Evolutionary conservation across 441 rosid genomes (phyloP), one percentile per base, ranked within the genome.

Genomic region (Kokia cookei): DNA sequence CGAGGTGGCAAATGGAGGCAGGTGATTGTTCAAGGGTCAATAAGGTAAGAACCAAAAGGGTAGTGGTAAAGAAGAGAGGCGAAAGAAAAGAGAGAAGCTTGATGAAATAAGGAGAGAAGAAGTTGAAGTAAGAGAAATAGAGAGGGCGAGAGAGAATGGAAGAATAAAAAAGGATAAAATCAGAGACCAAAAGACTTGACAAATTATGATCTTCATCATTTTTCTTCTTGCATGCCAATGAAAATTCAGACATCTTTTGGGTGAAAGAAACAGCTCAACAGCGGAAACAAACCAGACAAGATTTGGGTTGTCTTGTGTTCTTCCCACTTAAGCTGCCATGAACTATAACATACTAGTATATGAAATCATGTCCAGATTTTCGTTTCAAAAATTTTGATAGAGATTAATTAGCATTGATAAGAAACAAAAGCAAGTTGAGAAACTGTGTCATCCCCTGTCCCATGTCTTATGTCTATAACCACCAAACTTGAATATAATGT

Each of bases 1-100:
- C 83, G 6, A 32, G 37, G 37, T 2, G 80, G 74, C 3, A 75
- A 37, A 42, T 69, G 74, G n/a, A 51, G 11, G 29, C 77, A 54
- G 8, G 12, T 5, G 17, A 2, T 27, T 11, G 83, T 73, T 84
- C 80, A 60, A 85, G 43, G 50, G 89, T 84, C 64, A 90, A 72
- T 24, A 89, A 83, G 15, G 93, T 79, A 0, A 89, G 86, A 74
- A 91, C 85, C 51, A 89, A 73, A 65, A 95, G 93, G 58, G 88
- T 83, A 40, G 97, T 88, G 55, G 97, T 90, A 68, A 87, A 45
- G 71, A 93, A 82, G 69, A 91, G 92, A 61, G 98, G 97, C 47
- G 94, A 90, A 15, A 91, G 93, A 48, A 85, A 89, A 63, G 94
- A 88, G 40, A 88, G 80, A 73, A 91, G 82, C 84, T 86, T 91